phyloP scores from a whole-genome alignment of 2,329 filamentous ascomycete genomes.

The Phyllosticta capitalensis region DNA sequence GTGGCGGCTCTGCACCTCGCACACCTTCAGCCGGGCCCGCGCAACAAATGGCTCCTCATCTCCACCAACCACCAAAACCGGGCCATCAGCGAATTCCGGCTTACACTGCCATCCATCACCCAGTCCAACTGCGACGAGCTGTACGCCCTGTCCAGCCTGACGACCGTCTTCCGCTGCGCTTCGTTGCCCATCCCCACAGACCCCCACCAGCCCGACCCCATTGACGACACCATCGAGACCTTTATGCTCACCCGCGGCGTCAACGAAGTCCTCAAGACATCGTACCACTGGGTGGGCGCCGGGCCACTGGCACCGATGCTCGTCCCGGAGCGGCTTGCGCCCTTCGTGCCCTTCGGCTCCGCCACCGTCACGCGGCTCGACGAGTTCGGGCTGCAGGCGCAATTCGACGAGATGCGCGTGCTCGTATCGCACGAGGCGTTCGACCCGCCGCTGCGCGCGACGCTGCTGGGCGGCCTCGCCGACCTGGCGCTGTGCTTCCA shows the following conservation, averaged over 20 bases:
- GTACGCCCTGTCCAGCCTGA: slow-evolving; percentile 13
- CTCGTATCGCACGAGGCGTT: background rate
- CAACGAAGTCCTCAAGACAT: slow-evolving; percentile 16
- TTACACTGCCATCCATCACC: slow-evolving; percentile 21
- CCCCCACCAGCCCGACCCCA: slow-evolving; percentile 12
- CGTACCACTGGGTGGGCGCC: background rate
- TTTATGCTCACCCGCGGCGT: slow-evolving; percentile 29
- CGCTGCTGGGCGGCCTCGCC: slow-evolving; percentile 1
- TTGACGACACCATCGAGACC: slow-evolving; percentile 25
- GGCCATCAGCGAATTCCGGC: slow-evolving; percentile 24
- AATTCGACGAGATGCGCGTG: slow-evolving; percentile 2
- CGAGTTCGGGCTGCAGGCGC: slow-evolving; percentile 5
- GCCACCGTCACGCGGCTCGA: background rate
- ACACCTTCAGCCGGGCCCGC: slow-evolving; percentile 13
- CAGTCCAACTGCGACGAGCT: slow-evolving; percentile 23
- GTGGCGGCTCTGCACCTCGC: slow-evolving; percentile 10
- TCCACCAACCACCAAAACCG: slow-evolving; percentile 29
- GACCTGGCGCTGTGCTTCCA: slow-evolving; percentile 5
- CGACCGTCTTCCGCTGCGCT: slow-evolving; percentile 6
- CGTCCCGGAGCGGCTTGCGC: slow-evolving; percentile 1
- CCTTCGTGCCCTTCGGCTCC: slow-evolving; percentile 2
- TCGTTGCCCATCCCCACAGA: slow-evolving; percentile 5
- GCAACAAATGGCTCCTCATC: slow-evolving; percentile 22
- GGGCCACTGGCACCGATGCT: slow-evolving; percentile 1
- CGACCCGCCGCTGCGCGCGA: slow-evolving; percentile 5